phyloP scores from a whole-genome alignment of 805 yeast species.

The Teunomyces cretensis region DNA sequence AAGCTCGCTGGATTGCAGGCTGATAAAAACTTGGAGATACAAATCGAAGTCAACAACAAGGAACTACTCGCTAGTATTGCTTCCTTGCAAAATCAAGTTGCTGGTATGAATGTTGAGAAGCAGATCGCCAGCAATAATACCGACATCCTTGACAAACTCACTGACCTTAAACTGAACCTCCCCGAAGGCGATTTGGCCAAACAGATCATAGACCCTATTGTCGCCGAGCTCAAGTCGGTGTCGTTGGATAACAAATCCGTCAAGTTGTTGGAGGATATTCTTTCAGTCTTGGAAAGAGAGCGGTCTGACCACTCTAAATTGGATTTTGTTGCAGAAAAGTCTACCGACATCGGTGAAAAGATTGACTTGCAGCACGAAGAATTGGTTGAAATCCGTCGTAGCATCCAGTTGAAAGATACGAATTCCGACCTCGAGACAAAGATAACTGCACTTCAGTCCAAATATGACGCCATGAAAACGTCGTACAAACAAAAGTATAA shows the following conservation, averaged over 20 bases:
- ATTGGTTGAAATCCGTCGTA: background rate
- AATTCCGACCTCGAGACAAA: constrained; percentile 2
- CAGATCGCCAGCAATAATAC: background rate
- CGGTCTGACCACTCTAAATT: constrained; percentile 4
- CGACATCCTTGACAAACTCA: background rate
- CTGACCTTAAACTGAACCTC: background rate
- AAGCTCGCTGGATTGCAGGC: constrained; percentile 1
- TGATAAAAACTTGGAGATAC: background rate
- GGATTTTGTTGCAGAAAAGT: background rate
- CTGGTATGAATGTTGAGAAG: too few relatives aligned
- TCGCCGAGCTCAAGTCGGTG: constrained; percentile 24
- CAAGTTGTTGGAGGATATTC: constrained; percentile 14
- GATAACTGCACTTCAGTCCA: background rate
- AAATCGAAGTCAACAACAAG: too few relatives aligned
- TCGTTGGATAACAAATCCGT: constrained; percentile 20
- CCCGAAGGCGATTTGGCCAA: constrained; percentile 13
- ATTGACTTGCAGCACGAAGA: background rate
- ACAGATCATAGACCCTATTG: constrained; percentile 26
- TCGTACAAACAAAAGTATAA: constrained; percentile 24
- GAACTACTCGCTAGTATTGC: too few relatives aligned
- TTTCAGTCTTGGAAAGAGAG: constrained; percentile 2
- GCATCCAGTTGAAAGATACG: background rate
- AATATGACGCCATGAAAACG: constrained; percentile 17
- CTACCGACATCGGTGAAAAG: background rate
- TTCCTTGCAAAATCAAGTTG: too few relatives aligned